Evolutionary conservation across 352 stramenopile species (phyloP).

Genomic region (Pythium brachiatum): DNA sequence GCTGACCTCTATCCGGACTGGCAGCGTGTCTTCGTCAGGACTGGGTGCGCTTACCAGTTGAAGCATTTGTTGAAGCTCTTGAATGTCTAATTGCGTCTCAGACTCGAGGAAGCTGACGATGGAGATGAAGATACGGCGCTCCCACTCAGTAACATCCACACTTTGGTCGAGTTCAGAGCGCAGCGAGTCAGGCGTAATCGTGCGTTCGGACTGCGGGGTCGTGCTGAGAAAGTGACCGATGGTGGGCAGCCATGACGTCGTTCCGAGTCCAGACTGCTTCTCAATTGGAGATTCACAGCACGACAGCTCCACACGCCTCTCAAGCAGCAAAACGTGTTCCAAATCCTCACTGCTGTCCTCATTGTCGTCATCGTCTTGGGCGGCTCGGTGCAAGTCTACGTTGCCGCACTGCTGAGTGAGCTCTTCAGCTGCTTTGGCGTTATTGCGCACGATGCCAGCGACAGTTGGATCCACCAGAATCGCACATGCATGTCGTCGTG

Average conservation of each 20-base stretch:
- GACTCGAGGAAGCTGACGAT: not conserved
- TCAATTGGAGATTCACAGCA: not conserved
- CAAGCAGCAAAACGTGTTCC: not conserved
- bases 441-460: not conserved
- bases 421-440: not conserved
- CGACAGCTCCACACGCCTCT: not conserved
- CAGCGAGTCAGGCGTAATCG: not conserved
- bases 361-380: not conserved
- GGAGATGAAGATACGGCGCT: not conserved
- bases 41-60: not conserved
- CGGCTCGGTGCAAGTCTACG: not conserved
- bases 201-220: not conserved
- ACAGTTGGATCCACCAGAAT: slow-evolving; percentile 16
- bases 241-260: not conserved
- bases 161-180: not conserved
- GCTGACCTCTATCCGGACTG: not conserved
- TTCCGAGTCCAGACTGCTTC: not conserved
- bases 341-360: not conserved
- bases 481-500: slow-evolving; percentile 11
- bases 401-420: not conserved
- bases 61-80: not conserved
- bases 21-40: not conserved
- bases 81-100: not conserved
- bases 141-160: not conserved
- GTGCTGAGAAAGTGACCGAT: not conserved